Evolutionary conservation across 495 filamentous ascomycete species (phyloP).

Genomic region (Lepraria neglecta): DNA sequence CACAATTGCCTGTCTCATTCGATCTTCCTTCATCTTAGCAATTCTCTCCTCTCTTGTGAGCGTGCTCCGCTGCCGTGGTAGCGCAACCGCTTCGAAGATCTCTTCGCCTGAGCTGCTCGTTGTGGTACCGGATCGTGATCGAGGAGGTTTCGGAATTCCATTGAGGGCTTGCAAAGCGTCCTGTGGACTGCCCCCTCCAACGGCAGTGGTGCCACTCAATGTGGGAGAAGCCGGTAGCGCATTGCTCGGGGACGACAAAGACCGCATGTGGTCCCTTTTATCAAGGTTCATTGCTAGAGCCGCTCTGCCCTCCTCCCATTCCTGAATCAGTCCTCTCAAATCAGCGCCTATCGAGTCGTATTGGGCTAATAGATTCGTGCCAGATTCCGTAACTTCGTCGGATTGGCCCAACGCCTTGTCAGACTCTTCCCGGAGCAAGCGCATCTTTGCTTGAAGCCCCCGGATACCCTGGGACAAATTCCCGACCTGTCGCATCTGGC

Average conservation of each 20-base stretch:
- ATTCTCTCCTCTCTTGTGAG: constrained; percentile 85
- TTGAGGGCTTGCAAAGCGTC: constrained; percentile 72
- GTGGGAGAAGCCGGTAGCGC: constrained; percentile 72
- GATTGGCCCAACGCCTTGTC: constrained; percentile 67
- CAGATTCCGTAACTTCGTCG: constrained; percentile 60
- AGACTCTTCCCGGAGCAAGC: constrained; percentile 84
- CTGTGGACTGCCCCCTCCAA: constrained; percentile 63
- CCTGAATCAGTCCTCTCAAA: constrained; percentile 71
- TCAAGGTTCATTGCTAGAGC: constrained; percentile 70
- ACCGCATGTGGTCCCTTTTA: constrained; percentile 59
- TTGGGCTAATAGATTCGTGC: constrained; percentile 69
- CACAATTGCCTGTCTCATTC: constrained; percentile 58
- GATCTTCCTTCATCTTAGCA: constrained; percentile 80
- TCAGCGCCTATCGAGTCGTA: constrained; percentile 93
- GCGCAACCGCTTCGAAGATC: constrained; percentile 82
- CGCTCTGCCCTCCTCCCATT: constrained; percentile 83
- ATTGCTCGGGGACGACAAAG: constrained; percentile 58
- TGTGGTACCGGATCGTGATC: constrained; percentile 33
- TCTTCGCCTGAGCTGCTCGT: constrained; percentile 57
- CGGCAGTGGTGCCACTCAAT: constrained; percentile 75
- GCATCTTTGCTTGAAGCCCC: constrained; percentile 90
- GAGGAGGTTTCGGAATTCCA: constrained; percentile 38
- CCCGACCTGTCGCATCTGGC: constrained; percentile 77
- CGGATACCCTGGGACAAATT: constrained; percentile 85
- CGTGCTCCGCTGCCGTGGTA: constrained; percentile 63